Evolutionary conservation across 768 basidiomycete genomes (phyloP).

Genomic region (Tricholomella constricta): DNA sequence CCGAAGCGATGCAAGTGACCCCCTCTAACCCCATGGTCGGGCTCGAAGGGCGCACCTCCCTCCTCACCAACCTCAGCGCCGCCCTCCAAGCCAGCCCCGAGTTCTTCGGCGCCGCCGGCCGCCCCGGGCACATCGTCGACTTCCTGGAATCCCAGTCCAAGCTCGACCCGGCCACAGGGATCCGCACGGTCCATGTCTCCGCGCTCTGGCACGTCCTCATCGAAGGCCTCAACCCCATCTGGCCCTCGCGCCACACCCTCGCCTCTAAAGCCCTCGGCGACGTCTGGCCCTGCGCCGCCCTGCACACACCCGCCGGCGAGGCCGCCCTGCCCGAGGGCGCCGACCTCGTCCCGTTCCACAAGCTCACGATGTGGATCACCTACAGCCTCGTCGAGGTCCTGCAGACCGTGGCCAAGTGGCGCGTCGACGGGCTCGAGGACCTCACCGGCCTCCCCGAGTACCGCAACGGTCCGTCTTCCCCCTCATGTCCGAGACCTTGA

Average conservation of each 20-base stretch:
- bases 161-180: slow-evolving; percentile 39
- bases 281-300: slow-evolving; percentile 84
- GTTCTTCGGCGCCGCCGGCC: slow-evolving; percentile 72
- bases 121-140: slow-evolving; percentile 84
- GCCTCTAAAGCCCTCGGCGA: slow-evolving; percentile 80
- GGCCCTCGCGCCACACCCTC: slow-evolving; percentile 79
- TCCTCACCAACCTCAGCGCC: slow-evolving; percentile 70
- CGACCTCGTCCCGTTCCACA: slow-evolving; percentile 91
- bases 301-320: slow-evolving; percentile 24
- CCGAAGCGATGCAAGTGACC: slow-evolving; percentile 77
- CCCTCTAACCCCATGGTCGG: slow-evolving; percentile 86
- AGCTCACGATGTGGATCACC: slow-evolving; percentile 92
- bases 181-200: slow-evolving; percentile 63
- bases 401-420: slow-evolving; percentile 76
- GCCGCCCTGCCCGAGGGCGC: too few species aligned
- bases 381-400: slow-evolving; percentile 88
- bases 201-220: slow-evolving; percentile 84
- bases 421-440: slow-evolving; percentile 76
- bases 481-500: background rate
- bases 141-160: slow-evolving; percentile 64
- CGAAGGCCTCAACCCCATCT: slow-evolving; percentile 81
- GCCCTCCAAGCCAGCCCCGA: slow-evolving; percentile 67
- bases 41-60: slow-evolving; percentile 78
- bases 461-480: slow-evolving; percentile 66
- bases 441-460: slow-evolving; percentile 96